A percentile compares a stretch with the other conserved stretches of the same genome.
phyloP scores from a whole-genome alignment of 768 basidiomycete genomes.

The Trametopsis cervina region DNA sequence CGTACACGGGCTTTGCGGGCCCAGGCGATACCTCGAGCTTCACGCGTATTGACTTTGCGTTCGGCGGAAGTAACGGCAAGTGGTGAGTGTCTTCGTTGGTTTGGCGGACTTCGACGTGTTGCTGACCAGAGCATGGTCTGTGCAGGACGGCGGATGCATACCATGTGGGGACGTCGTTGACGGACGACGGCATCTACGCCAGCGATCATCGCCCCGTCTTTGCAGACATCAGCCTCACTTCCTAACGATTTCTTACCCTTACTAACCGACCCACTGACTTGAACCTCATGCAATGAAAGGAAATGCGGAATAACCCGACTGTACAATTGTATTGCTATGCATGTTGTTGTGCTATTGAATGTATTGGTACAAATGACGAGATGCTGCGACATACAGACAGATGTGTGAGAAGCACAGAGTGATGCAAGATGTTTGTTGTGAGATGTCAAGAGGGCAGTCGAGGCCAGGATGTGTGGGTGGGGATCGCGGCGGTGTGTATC shows the following conservation, averaged over 20 bases:
- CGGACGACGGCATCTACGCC: conserved; percentile 45
- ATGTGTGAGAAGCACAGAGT: no score
- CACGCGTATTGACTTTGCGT: conserved; percentile 45
- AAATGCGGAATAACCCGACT: not conserved
- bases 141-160: conserved; percentile 32
- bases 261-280: not conserved
- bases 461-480: no score
- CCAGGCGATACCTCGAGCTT: conserved; percentile 31
- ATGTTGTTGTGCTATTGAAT: no score
- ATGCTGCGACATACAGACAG: no score
- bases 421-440: no score
- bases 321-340: not conserved
- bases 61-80: conserved; percentile 39
- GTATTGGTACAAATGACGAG: no score
- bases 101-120: not conserved
- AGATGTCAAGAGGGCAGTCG: no score
- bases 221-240: conserved; percentile 30
- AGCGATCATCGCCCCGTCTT: conserved; percentile 56
- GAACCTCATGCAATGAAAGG: not conserved
- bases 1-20: conserved; percentile 44
- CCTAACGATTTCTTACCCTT: not conserved
- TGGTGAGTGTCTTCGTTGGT: no score
- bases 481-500: no score
- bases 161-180: conserved; percentile 33
- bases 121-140: not conserved